Base-by-base conservation (phyloP, 352 stramenopile genomes). In the Aphanomyces stellatus region DNA sequence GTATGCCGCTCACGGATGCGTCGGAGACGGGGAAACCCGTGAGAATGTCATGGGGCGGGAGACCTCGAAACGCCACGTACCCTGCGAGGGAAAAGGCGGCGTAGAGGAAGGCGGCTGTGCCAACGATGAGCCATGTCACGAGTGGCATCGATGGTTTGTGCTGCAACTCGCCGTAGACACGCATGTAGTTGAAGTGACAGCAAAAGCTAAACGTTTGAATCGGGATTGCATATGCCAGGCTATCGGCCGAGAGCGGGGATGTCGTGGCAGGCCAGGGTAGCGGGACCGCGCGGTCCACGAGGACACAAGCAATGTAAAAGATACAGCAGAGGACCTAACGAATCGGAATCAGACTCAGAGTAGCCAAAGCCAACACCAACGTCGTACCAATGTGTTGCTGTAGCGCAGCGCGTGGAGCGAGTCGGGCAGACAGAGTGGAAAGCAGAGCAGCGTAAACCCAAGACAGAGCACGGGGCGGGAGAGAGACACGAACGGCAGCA, bases 41-140 rank as follows among this genome's bases (percentile, higher is more conserved):
- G 48, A 92, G 74, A 46, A 92, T 88, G 62, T 92, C 81, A 72
- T 80, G 89, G n/a, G 83, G 83, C n/a, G 83, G 83, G 69, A 88
- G 77, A 24, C 83, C 81, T 40, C 86, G 72, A 73, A 90, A 92
- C 65, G 79, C 88, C n/a, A 78, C 69, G 69, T 85, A 92, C 31
- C 83, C 83, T 27, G 90, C 65, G 19, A 88, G 70, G 1, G 80
- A 82, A 30, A 90, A 92, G 31, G 76, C 48, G 25, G 87, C 67
- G 70, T 90, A 90, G 62, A 77, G 76, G 27, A 81, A 64, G 31
- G 88, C 57, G 0, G 73, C 83, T 31, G 76, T 82, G 28, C 22
- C 71, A 10, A 85, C 72, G 27, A 90, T 79, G 65, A 79, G 74
- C 66, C 80, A 74, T 72, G 90, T 74, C 65, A 92, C 81, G 62